Base-by-base conservation (phyloP, 805 yeast species). In the Monosporozyma unispora region DNA sequence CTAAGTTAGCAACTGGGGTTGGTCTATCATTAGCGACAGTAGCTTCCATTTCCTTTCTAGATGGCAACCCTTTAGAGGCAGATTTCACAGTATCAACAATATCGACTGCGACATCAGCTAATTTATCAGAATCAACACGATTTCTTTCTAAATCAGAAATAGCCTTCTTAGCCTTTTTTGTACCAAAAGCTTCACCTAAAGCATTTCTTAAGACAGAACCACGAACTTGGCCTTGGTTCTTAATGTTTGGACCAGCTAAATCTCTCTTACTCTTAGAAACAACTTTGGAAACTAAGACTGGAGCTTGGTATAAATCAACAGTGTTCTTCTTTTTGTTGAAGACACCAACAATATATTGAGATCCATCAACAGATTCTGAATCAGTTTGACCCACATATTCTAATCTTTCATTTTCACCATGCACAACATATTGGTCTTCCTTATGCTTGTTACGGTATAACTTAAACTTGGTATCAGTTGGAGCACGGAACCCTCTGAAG, bases 141-240 rank as follows among this genome's bases (percentile, higher is more conserved):
- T 93, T 93, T 66, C 84, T 80, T 60, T 83, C 93, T 59, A 81
- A 69, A 63, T 84, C 91, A 47, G 78, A 71, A 60, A 93, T 85
- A 33, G 95, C 95, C 58, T 87, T 84, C 72, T 88, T 91, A 54
- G 97, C 97, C 71, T 82, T 90, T 71, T 87, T 90, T 50, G 99
- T 91, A 76, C 99, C 99, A 59, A 93, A 93, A 2, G 93, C 95
- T 69, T 88, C 91, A 62, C 99, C 99, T 62, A 93, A 76, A 1
- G 87, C 84, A 50, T 79, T 86, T 65, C 97, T 79, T 69, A 87
- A 87, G 16, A 74, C 70, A 51, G 76, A 71, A 57, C 61, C 59
- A 52, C 73, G 68, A 4, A 71, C 74, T 49, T 72, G 71, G 31
- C 77, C 78, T 8, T 63, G 79, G 84, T 68, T 57, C 44, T 77